phyloP scores from a whole-genome alignment of 164 flowering plant genomes.

The Dillenia suffruticosa region DNA sequence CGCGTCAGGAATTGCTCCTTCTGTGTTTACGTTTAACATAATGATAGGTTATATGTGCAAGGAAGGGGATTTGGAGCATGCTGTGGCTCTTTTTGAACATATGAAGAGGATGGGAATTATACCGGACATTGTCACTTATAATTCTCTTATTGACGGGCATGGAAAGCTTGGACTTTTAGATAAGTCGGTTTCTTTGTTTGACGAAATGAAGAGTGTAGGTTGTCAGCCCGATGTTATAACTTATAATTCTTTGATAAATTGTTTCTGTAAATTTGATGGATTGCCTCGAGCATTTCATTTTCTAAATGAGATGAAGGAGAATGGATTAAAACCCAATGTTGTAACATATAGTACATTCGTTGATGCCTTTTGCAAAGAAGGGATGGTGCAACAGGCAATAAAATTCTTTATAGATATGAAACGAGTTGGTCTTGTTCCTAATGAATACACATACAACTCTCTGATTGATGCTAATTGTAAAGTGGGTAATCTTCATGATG shows the following conservation, averaged over 20 bases:
- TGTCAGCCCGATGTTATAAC: constrained; percentile 81
- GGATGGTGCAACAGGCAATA: constrained; percentile 64
- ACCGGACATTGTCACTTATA: constrained; percentile 78
- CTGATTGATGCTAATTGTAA: constrained; percentile 76
- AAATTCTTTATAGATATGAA: constrained; percentile 78
- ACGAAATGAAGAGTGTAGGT: constrained; percentile 57
- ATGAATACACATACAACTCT: constrained; percentile 76
- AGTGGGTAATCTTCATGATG: constrained; percentile 51
- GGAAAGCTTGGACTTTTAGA: constrained; percentile 66
- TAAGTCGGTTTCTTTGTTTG: constrained; percentile 41
- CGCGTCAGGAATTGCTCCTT: constrained; percentile 39
- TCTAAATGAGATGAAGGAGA: constrained; percentile 56
- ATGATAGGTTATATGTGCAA: constrained; percentile 68
- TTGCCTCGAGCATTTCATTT: constrained; percentile 52
- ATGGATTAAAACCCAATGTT: constrained; percentile 72
- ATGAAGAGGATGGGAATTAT: constrained; percentile 51
- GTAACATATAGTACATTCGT: constrained; percentile 80
- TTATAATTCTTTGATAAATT: constrained; percentile 69
- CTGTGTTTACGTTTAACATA: constrained; percentile 72
- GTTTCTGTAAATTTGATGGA: constrained; percentile 60
- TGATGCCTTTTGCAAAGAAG: constrained; percentile 85
- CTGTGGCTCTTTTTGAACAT: constrained; percentile 41
- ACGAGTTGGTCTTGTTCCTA: constrained; percentile 59
- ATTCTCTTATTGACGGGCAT: constrained; percentile 69
- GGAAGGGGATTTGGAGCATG: constrained; percentile 56